Evolutionary conservation across 2,329 filamentous ascomycete genomes (phyloP), one percentile per base, ranked within the genome.

Genomic region (Biscogniauxia sp.): DNA sequence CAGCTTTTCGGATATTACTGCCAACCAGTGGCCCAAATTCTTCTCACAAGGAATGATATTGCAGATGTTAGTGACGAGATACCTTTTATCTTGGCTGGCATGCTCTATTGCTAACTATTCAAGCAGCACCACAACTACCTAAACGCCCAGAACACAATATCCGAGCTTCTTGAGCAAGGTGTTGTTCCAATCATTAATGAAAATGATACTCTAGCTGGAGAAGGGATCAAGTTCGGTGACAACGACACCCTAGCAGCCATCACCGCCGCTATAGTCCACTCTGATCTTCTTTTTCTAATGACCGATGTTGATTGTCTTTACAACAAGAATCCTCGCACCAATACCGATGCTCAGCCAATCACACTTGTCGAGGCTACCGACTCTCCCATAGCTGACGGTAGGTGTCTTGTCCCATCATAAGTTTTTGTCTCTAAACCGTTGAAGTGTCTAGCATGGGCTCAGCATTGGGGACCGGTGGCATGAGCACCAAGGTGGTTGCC

Each of bases 201-300:
- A 78, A 99, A 99, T 76, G 95, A 99, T 75, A 99, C 95, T 2
- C 80, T 99, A 58, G 92, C 93, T 23, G 95, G 99, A 66, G 91
- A 94, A 51, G 95, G 99, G 83, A 99, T 99, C 79, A 98, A 98
- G 81, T 99, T 99, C 73, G 95, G 95, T 67, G 95, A 99, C 81
- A 99, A 99, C 70, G 95, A 99, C 76, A 99, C 95, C 1, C 82
- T 99, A 53, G 97, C 93, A 11, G 95, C 95, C 60, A 97, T 99
- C 68, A 97, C 95, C 0, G 92, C 95, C 1, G 95, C 91, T 67
- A 98, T 98, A 93, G 91, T 98, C 20, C 92, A 97, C 71, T 95
- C 95, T 55, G 93, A 99, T 72, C 92, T 97, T 70, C 83, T 99
- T 8, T 99, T 99, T 77, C 84, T 99, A 64, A 98, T 99, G 95